Conservation (phyloP, 768 basidiomycete species). For the Leucocoprinus birnbaumii region DNA sequence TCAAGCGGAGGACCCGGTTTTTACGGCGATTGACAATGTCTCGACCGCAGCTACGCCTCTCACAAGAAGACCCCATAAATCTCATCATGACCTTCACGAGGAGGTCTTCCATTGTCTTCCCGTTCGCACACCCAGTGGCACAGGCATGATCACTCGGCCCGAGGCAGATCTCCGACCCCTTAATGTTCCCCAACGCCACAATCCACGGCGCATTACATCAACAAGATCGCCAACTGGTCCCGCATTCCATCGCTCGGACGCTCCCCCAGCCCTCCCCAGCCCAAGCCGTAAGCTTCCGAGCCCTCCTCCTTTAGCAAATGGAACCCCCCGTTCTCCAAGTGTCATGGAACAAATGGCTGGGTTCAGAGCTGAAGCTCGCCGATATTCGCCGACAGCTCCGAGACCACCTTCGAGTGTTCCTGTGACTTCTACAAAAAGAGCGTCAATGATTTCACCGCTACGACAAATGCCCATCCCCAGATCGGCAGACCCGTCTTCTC, state of each 20-base stretch:
- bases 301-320: slow-evolving; percentile 1
- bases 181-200: not conserved
- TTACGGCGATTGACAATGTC: no score
- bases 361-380: not conserved
- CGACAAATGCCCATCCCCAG: slow-evolving; percentile 1
- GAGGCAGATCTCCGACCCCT: not conserved
- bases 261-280: slow-evolving; percentile 7
- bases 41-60: not conserved
- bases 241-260: not conserved
- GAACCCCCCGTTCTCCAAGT: not conserved
- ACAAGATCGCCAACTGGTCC: slow-evolving; percentile 11
- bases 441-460: not conserved
- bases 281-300: not conserved
- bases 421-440: not conserved
- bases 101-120: not conserved
- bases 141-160: not conserved
- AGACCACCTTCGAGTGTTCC: not conserved
- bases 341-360: slow-evolving; percentile 2
- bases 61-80: not conserved
- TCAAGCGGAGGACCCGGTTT: not conserved
- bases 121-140: not conserved
- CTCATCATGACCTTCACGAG: slow-evolving; percentile 8
- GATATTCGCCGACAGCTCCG: not conserved
- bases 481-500: not conserved
- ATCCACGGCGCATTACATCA: slow-evolving; percentile 1